A percentile compares a stretch with the other conserved stretches of the same genome.
These are phyloP conservation scores for Manihot esculenta DNA, from an alignment of 441 rosid genomes.

Conservation along the genomic window DNA sequence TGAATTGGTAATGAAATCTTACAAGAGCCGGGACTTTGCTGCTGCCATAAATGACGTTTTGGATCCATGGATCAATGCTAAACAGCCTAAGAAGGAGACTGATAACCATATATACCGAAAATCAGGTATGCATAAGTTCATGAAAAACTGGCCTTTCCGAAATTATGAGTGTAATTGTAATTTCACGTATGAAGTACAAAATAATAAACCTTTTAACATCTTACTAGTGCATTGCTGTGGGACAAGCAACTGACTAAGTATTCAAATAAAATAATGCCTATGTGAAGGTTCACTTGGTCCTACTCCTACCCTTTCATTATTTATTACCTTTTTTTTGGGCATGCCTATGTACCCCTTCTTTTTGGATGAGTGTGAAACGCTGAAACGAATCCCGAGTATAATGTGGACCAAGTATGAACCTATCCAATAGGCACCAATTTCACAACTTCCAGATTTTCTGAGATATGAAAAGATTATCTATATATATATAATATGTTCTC, in stretches of 20 bases:
- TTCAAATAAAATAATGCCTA: not conserved
- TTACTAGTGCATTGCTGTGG: not conserved
- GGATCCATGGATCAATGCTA: slow-evolving; percentile 95
- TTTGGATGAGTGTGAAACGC: not conserved
- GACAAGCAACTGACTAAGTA: not conserved
- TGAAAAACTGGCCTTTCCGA: not conserved
- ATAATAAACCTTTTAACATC: not conserved
- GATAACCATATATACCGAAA: slow-evolving; percentile 78
- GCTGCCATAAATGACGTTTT: slow-evolving; percentile 96
- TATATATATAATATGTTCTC: not conserved
- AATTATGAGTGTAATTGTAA: not conserved
- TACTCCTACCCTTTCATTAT: not conserved
- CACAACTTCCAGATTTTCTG: not conserved
- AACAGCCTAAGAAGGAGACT: slow-evolving; percentile 90
- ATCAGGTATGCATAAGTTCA: slow-evolving; percentile 55
- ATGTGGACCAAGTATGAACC: not conserved
- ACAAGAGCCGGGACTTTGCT: slow-evolving; percentile 94
- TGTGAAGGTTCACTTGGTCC: not conserved
- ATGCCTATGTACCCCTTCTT: not conserved
- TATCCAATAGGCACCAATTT: not conserved
- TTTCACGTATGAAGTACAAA: not conserved
- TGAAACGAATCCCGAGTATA: not conserved
- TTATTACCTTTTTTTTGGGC: not conserved
- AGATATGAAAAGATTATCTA: no score
- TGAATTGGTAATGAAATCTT: slow-evolving; percentile 96